Base-by-base conservation (phyloP, 2,329 filamentous ascomycete genomes). In the Xylaria sp. region DNA sequence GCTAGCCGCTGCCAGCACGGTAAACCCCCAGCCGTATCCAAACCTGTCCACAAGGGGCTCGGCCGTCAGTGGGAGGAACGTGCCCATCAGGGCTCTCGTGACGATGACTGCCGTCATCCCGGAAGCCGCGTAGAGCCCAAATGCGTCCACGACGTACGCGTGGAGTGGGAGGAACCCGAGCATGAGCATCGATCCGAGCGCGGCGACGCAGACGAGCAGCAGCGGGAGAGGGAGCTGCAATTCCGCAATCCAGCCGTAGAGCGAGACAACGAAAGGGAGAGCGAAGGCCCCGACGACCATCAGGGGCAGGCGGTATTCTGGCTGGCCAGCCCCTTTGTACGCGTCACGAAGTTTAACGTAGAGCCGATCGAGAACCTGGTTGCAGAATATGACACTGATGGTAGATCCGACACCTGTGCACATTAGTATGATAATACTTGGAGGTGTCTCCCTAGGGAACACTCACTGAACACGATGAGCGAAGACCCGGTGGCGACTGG, bases 41-140 rank as follows among this genome's bases (percentile, higher is more conserved):
- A 83, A 71, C 0, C 50, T 53, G 7, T 75, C 72, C 0, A 78
- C 72, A 40, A 85, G 61, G 0, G 81, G 79, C 1, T 70, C 76
- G 1, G 78, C 74, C 0, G 74, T 68, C 41, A 86, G 70, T 0
- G 84, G 84, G 24, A 86, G 59, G 39, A 86, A 80, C 0, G 83
- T 84, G 2, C 82, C 78, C 68, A 78, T 76, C 0, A 86, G 67
- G 54, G 81, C 84, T 37, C 82, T 72, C 1, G 74, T 74, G 1
- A 85, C 79, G 52, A 85, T 82, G 4, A 84, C 63, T 0, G 78
- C 80, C 0, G 82, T 84, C 71, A 84, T 75, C 1, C 81, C 81
- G 9, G 79, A 83, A 0, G 82, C 82, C 1, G 81, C 78, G 61
- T 81, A 84, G 5, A 80, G 54, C 0, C 81, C 80, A 52, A 78